Evolutionary conservation across 495 filamentous ascomycete genomes (phyloP).

Genomic region (Xylaria sp.): DNA sequence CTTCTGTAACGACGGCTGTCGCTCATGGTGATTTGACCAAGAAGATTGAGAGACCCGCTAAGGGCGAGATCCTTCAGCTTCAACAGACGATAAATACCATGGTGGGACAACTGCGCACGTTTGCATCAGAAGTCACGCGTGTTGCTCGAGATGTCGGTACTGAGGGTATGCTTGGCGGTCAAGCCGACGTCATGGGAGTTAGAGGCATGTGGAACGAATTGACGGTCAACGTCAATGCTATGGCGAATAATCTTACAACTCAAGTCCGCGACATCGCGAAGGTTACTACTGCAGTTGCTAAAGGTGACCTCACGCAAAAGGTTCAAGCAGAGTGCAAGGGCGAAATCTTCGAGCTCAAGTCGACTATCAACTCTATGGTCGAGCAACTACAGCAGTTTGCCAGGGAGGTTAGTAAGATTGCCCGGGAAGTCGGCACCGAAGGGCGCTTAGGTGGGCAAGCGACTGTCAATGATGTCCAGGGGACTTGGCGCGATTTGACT

Average conservation of each 20-base stretch:
- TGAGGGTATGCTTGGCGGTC: constrained; percentile 94
- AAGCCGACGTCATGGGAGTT: constrained; percentile 91
- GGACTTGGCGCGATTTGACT: constrained; percentile 95
- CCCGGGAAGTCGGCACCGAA: constrained; percentile 95
- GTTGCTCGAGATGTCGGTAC: constrained; percentile 97
- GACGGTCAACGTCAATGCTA: constrained; percentile 97
- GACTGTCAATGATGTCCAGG: constrained; percentile 95
- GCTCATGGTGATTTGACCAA: constrained; percentile 95
- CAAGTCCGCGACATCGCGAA: constrained; percentile 98
- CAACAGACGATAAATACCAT: constrained; percentile 99
- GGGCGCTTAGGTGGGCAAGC: constrained; percentile 95
- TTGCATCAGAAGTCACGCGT: constrained; percentile 95
- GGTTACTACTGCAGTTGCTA: constrained; percentile 97
- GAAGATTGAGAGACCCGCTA: constrained; percentile 93
- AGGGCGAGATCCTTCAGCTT: constrained; percentile 93
- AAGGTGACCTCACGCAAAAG: constrained; percentile 95
- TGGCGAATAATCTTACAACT: constrained; percentile 96
- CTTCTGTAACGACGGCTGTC: constrained; percentile 93
- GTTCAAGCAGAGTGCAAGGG: constrained; percentile 96
- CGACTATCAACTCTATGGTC: constrained; percentile 99
- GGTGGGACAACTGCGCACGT: constrained; percentile 97
- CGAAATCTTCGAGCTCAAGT: constrained; percentile 93
- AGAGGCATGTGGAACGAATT: constrained; percentile 93
- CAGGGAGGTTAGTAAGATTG: constrained; percentile 97
- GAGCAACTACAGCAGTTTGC: constrained; percentile 97